Conservation (phyloP, 768 basidiomycete genomes). For the Candolleomyces aberdarensis region DNA sequence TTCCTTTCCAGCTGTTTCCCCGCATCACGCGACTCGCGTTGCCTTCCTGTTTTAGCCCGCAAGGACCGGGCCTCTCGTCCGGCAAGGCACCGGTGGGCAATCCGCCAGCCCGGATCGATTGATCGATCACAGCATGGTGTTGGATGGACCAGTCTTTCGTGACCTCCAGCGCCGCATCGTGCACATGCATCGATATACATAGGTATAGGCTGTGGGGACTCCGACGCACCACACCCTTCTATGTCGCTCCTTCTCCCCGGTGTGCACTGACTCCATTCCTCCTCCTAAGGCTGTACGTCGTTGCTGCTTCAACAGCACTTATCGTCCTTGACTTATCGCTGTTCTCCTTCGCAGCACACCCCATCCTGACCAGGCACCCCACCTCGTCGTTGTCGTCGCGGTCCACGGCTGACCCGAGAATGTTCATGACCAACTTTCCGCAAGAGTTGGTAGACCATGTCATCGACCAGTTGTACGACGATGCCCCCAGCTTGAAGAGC, state of each 20-base stretch:
- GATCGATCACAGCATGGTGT: slow-evolving; percentile 10
- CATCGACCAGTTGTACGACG: slow-evolving; percentile 41
- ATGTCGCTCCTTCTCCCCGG: slow-evolving; percentile 9
- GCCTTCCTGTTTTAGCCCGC: neutral
- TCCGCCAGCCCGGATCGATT: slow-evolving; percentile 7
- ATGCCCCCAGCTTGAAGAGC: slow-evolving; percentile 23
- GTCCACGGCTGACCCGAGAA: neutral
- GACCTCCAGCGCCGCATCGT: slow-evolving; percentile 9
- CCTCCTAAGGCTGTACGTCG: neutral
- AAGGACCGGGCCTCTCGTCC: neutral
- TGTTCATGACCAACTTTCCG: slow-evolving; percentile 23
- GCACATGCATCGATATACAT: slow-evolving; percentile 8
- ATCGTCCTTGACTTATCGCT: neutral
- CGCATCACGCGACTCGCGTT: neutral
- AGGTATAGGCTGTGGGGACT: neutral
- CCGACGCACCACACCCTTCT: slow-evolving; percentile 2
- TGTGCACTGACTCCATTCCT: slow-evolving; percentile 6
- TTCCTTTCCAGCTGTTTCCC: neutral
- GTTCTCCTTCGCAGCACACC: neutral
- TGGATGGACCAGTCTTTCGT: slow-evolving; percentile 8
- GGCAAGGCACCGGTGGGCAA: slow-evolving; percentile 5
- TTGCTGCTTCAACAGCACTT: neutral
- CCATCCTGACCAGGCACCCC: neutral
- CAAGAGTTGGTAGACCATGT: slow-evolving; percentile 48
- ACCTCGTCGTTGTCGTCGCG: neutral